phyloP scores from a whole-genome alignment of 495 filamentous ascomycete genomes.

The Xylaria venustula region DNA sequence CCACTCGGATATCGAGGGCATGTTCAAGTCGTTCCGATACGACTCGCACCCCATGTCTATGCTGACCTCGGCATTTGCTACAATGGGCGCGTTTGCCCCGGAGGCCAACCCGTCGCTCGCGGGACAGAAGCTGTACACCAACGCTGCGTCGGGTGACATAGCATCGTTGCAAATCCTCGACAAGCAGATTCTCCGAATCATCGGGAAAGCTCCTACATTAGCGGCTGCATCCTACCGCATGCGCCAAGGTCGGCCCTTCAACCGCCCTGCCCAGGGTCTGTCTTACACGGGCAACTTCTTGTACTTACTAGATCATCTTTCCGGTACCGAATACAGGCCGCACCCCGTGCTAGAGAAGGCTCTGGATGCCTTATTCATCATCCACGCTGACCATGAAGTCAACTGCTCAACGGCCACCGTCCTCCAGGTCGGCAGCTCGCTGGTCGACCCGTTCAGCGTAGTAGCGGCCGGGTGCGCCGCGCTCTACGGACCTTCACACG shows the following conservation, averaged over 20 bases:
- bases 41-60: conserved; percentile 45
- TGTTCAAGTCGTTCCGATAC: conserved; percentile 35
- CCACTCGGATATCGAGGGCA: conserved; percentile 30
- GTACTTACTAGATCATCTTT: conserved; percentile 44
- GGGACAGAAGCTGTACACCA: conserved; percentile 38
- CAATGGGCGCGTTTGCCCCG: conserved; percentile 37
- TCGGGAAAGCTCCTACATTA: conserved; percentile 37
- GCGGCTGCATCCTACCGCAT: conserved; percentile 41
- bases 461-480: conserved; percentile 47
- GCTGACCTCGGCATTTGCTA: conserved; percentile 43
- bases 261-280: conserved; percentile 31
- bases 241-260: conserved; percentile 35
- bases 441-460: conserved; percentile 46
- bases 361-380: conserved; percentile 40
- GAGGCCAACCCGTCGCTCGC: conserved; percentile 36
- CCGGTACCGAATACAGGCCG: conserved; percentile 31
- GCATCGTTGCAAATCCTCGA: conserved; percentile 31
- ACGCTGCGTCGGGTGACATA: conserved; percentile 23
- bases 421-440: conserved; percentile 46
- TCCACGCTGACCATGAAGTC: conserved; percentile 52
- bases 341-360: conserved; percentile 33
- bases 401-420: conserved; percentile 54
- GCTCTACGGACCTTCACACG: conserved; percentile 55
- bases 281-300: conserved; percentile 47
- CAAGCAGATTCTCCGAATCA: conserved; percentile 38